These are phyloP conservation scores for Torulaspora franciscae DNA, from an alignment of 805 yeast genomes.

Conservation along the genomic window DNA sequence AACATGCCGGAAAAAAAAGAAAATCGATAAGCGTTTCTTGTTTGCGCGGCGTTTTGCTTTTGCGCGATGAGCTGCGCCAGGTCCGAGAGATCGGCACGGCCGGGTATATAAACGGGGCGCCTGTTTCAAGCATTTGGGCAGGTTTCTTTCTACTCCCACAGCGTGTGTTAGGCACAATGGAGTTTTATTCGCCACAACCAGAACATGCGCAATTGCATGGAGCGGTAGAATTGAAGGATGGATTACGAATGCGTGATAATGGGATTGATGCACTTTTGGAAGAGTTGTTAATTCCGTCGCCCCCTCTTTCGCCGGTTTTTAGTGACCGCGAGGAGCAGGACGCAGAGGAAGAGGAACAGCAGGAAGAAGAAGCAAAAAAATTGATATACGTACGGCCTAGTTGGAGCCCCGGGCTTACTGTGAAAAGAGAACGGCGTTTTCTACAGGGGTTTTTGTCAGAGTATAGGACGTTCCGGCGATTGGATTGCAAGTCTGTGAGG, in stretches of 20 bases:
- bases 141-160: background rate
- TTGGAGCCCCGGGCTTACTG: constrained; percentile 21
- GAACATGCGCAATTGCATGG: constrained; percentile 32
- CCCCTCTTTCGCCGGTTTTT: constrained; percentile 33
- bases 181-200: constrained; percentile 33
- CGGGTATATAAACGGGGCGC: constrained; percentile 4
- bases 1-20: background rate
- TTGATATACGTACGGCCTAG: constrained; percentile 18
- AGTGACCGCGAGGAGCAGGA: constrained; percentile 3
- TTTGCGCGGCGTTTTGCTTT: constrained; percentile 5
- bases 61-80: constrained; percentile 7
- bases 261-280: constrained; percentile 20
- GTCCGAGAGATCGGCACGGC: constrained; percentile 1
- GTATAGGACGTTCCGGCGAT: constrained; percentile 20
- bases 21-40: background rate
- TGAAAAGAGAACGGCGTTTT: constrained; percentile 16
- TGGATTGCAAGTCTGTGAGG: background rate
- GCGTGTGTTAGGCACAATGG: constrained; percentile 18
- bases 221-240: constrained; percentile 15
- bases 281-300: constrained; percentile 32
- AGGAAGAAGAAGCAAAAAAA: constrained; percentile 2
- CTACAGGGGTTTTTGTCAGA: constrained; percentile 23
- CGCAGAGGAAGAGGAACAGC: constrained; percentile 1
- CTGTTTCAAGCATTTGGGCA: background rate
- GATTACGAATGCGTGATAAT: constrained; percentile 11